Conservation (phyloP, 2,329 filamentous ascomycete species). For the Xylaria sp. region DNA sequence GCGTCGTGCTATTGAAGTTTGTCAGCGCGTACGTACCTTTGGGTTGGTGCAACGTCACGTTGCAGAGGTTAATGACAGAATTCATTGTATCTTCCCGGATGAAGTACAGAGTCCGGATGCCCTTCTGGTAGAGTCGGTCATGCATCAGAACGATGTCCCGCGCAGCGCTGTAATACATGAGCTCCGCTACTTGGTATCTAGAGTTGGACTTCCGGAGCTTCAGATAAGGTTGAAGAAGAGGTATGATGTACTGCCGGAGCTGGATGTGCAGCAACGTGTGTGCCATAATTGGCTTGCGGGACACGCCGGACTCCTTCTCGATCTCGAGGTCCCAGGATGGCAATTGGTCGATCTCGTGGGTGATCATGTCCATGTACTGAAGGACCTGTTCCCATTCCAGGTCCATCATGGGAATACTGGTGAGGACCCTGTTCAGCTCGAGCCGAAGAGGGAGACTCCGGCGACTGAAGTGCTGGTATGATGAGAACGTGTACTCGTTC, state of each 20-base stretch:
- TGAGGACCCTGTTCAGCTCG: constrained; percentile 59
- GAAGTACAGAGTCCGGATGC: constrained; percentile 62
- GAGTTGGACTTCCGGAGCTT: constrained; percentile 62
- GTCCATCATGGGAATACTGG: constrained; percentile 55
- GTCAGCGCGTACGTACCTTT: constrained; percentile 36
- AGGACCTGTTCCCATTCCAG: constrained; percentile 65
- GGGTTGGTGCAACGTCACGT: constrained; percentile 63
- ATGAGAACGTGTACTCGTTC: constrained; percentile 60
- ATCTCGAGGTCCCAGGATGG: constrained; percentile 56
- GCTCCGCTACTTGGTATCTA: constrained; percentile 65
- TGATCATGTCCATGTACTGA: constrained; percentile 63
- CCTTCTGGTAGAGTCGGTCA: constrained; percentile 61
- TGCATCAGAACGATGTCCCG: constrained; percentile 65
- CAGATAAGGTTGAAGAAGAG: constrained; percentile 62
- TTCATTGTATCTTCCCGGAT: constrained; percentile 62
- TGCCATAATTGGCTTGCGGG: constrained; percentile 60
- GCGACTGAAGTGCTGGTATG: constrained; percentile 60
- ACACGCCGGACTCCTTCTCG: constrained; percentile 42
- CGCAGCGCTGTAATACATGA: constrained; percentile 65
- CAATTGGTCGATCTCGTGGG: constrained; percentile 61
- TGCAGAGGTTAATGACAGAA: constrained; percentile 63
- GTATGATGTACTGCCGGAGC: constrained; percentile 63
- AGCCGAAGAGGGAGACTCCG: constrained; percentile 59
- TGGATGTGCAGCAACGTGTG: constrained; percentile 65
- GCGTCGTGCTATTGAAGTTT: background rate